Evolutionary conservation across 2,329 filamentous ascomycete species (phyloP).

Genomic region (Juglanconis oblonga): DNA sequence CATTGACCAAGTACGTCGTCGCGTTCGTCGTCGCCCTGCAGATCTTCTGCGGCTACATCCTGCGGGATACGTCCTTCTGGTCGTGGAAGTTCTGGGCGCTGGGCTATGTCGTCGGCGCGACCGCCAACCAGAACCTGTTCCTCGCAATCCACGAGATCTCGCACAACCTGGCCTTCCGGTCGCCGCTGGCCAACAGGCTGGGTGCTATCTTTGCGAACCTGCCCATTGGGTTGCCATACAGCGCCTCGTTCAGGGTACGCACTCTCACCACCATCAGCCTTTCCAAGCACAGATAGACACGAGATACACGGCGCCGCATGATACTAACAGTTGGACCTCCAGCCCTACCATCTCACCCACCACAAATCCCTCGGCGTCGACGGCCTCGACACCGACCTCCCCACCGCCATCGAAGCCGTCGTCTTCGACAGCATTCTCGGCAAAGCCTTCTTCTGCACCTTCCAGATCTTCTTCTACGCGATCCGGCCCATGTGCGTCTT

Average conservation of each 20-base stretch:
- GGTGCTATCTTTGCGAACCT: conserved; percentile 93
- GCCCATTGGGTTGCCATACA: conserved; percentile 93
- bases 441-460: conserved; percentile 98
- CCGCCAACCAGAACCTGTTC: conserved; percentile 97
- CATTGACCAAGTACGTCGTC: conserved; percentile 92
- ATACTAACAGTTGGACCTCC: background rate
- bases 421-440: conserved; percentile 93
- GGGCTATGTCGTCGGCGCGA: conserved; percentile 89
- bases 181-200: conserved; percentile 73
- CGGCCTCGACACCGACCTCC: conserved; percentile 92
- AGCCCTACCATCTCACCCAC: conserved; percentile 97
- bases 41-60: conserved; percentile 70
- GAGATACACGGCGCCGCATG: background rate
- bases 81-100: conserved; percentile 83
- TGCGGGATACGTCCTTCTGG: conserved; percentile 74
- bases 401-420: conserved; percentile 84
- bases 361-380: conserved; percentile 98
- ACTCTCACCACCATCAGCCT: background rate
- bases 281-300: no score
- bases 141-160: conserved; percentile 98
- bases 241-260: conserved; percentile 84
- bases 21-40: conserved; percentile 80
- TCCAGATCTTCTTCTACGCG: conserved; percentile 99
- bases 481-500: conserved; percentile 94
- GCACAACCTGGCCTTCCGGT: conserved; percentile 92